Conservation (phyloP, 1,139 yeast genomes). For the Yamadazyma diospyri region DNA sequence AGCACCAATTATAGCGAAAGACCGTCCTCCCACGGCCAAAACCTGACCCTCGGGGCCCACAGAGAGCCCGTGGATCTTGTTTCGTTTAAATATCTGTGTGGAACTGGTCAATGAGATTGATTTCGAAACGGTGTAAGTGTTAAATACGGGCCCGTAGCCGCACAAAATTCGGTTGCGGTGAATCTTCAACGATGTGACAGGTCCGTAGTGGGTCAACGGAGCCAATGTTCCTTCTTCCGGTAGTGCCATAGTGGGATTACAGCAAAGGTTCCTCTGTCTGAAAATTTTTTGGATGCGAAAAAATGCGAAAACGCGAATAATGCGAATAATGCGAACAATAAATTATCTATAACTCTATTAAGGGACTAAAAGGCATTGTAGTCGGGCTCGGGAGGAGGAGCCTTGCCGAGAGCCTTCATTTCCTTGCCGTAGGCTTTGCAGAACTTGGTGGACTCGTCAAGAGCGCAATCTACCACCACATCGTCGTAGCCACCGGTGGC, state of each 20-base stretch:
- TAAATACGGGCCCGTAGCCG: conserved; percentile 72
- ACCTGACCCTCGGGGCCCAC: conserved; percentile 30
- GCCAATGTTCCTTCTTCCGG: conserved; percentile 20
- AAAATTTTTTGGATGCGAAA: conserved; percentile 5
- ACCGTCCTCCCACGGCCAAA: conserved; percentile 70
- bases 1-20: conserved; percentile 44
- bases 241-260: conserved; percentile 12
- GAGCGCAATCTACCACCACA: conserved; percentile 30
- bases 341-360: no score
- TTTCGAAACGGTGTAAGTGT: conserved; percentile 41
- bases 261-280: no score
- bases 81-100: conserved; percentile 55
- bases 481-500: conserved; percentile 22
- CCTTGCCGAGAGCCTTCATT: conserved; percentile 12
- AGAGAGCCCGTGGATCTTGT: conserved; percentile 76
- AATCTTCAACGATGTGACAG: conserved; percentile 64
- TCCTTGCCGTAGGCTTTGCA: conserved; percentile 21
- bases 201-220: conserved; percentile 58
- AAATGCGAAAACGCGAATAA: no score
- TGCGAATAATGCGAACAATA: no score
- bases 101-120: conserved; percentile 33
- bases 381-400: conserved; percentile 16
- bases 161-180: conserved; percentile 41
- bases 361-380: no score
- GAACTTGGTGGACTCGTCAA: conserved; percentile 20